These are phyloP conservation scores for Vigna angularis DNA, from an alignment of 306 rosid species.

Conservation along the genomic window DNA sequence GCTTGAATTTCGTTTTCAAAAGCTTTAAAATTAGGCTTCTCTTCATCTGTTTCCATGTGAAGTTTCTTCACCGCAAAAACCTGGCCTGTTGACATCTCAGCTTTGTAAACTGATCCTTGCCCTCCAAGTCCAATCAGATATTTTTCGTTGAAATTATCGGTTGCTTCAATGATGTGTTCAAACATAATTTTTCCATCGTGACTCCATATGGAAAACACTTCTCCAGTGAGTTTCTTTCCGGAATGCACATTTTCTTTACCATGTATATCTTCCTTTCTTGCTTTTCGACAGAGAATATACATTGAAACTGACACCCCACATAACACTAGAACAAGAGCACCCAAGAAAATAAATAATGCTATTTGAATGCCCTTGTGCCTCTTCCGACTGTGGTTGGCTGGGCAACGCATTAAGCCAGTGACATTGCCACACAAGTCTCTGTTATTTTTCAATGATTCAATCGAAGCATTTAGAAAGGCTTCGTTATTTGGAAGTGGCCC, in stretches of 20 bases:
- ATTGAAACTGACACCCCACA: constrained; percentile 21
- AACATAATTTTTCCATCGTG: constrained; percentile 38
- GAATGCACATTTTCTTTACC: not conserved
- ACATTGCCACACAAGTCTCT: constrained; percentile 44
- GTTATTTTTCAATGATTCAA: constrained; percentile 36
- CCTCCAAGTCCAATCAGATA: constrained; percentile 37
- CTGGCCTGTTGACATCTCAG: not conserved
- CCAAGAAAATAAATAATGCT: constrained; percentile 1
- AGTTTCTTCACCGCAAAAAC: constrained; percentile 46
- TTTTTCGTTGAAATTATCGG: constrained; percentile 27
- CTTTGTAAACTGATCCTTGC: constrained; percentile 43
- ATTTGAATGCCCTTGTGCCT: not conserved
- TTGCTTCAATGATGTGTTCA: constrained; percentile 42
- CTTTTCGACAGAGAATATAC: constrained; percentile 25
- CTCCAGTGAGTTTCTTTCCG: not conserved
- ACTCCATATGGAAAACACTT: constrained; percentile 41
- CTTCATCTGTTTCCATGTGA: constrained; percentile 13
- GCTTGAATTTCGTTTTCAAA: constrained; percentile 40
- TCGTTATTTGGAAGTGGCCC: constrained; percentile 35
- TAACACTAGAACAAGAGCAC: constrained; percentile 1
- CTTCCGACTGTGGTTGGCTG: constrained; percentile 4
- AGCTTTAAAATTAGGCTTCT: constrained; percentile 14
- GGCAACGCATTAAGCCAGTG: constrained; percentile 24
- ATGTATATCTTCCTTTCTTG: not conserved
- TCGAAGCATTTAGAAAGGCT: constrained; percentile 42